A percentile compares a stretch with the other conserved stretches of the same genome.
Evolutionary conservation across 805 yeast species (phyloP).

Genomic region (Candida tallmaniae): DNA sequence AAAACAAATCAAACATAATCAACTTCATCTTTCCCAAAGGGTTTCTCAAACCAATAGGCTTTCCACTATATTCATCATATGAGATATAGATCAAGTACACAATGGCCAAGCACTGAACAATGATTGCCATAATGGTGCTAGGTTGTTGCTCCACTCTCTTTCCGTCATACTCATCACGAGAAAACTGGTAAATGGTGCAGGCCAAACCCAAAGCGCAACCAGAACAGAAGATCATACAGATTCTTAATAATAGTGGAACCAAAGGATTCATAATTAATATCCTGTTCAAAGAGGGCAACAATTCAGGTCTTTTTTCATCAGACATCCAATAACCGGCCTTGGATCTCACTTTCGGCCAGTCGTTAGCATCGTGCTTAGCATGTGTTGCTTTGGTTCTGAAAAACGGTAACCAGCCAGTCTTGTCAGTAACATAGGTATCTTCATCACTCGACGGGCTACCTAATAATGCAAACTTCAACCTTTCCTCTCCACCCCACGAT

Average conservation of each 20-base stretch:
- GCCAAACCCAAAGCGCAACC: conserved; percentile 72
- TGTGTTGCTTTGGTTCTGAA: not conserved
- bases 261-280: conserved; percentile 71
- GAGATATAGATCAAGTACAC: conserved; percentile 77
- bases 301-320: conserved; percentile 53
- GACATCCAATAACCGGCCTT: conserved; percentile 70
- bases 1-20: conserved; percentile 75
- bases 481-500: conserved; percentile 69
- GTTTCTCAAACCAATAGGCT: conserved; percentile 85
- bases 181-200: conserved; percentile 45
- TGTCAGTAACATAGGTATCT: conserved; percentile 19
- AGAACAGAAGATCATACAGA: conserved; percentile 46
- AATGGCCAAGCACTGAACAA: conserved; percentile 75
- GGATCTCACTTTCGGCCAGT: conserved; percentile 40
- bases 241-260: conserved; percentile 71
- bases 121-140: conserved; percentile 88
- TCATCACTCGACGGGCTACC: conserved; percentile 30
- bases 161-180: conserved; percentile 29
- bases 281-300: conserved; percentile 58
- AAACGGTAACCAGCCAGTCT: conserved; percentile 2
- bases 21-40: conserved; percentile 80
- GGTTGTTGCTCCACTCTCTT: conserved; percentile 64
- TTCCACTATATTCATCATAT: conserved; percentile 86
- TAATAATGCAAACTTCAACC: conserved; percentile 52
- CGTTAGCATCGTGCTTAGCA: conserved; percentile 14